A percentile compares a stretch with the other conserved stretches of the same genome.
Evolutionary conservation across 192 early-diverging fungal species (phyloP).

Genomic region (Podila minutissima): DNA sequence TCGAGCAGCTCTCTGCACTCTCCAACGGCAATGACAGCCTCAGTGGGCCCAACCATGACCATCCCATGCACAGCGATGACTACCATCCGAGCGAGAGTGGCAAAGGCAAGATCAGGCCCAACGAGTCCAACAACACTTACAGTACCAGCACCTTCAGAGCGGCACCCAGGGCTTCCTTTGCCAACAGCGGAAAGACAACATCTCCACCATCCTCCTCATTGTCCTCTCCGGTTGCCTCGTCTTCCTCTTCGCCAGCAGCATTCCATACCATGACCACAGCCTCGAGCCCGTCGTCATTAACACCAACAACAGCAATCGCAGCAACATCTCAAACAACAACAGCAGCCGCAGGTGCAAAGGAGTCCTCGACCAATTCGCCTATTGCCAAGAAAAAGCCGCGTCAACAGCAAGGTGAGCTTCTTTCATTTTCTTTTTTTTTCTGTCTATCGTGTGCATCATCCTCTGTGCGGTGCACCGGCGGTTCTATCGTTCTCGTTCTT

Average conservation of each 20-base stretch:
- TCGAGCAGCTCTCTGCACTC: slow-evolving; percentile 10
- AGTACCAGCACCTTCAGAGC: slow-evolving; percentile 28
- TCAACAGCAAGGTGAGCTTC: neutral
- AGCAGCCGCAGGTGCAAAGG: neutral
- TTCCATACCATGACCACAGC: neutral
- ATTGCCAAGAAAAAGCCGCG: neutral
- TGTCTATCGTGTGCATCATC: neutral
- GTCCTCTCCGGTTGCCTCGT: neutral
- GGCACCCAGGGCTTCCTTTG: neutral
- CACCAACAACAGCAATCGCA: neutral
- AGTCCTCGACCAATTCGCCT: neutral
- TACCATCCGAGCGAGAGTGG: neutral
- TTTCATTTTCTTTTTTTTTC: no score
- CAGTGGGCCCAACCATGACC: neutral
- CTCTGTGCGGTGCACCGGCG: neutral
- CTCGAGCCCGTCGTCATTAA: neutral
- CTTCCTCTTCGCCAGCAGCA: neutral
- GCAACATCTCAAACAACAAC: neutral
- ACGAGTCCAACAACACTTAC: slow-evolving; percentile 22
- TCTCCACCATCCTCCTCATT: neutral
- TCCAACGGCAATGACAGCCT: neutral
- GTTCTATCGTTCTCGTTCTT: no score
- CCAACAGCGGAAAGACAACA: neutral
- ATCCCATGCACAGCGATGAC: slow-evolving; percentile 1
- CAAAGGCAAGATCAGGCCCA: slow-evolving; percentile 27